Base-by-base conservation (phyloP, 495 filamentous ascomycete species). In the Mytilinidion resinicola region DNA sequence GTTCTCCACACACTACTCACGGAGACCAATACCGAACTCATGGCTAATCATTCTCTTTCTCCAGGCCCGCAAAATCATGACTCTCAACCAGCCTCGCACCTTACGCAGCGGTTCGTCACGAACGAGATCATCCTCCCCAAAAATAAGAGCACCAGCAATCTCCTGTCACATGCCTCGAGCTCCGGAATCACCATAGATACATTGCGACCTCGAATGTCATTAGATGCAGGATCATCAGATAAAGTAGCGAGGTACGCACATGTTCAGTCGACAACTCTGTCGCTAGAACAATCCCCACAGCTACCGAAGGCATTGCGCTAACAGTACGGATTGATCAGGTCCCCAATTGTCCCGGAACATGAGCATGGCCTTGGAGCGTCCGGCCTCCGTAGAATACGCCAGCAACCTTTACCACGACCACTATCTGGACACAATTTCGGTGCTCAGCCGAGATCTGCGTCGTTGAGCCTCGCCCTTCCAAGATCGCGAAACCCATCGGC, bases 351-450 rank as follows among this genome's bases (percentile, higher is more conserved):
- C 30, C 62, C 71, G 53, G 83, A 85, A 57, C 81, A 77, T 66
- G 83, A 86, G 55, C 78, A 81, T 76, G 80, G 81, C 65, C 70
- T 85, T 44, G 80, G 80, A 50, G 74, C 75, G 34, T 92, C 91
- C 52, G 93, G 93, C 56, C 80, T 98, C 65, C 84, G 91, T 69
- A 86, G 93, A 64, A 97, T 97, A 72, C 88, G 93, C 59, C 91
- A 96, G 69, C 86, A 88, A 65, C 87, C 85, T 61, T 21, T 55
- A 19, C 35, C 65, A 10, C 49, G 69, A 33, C 21, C 57, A 6
- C 46, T 56, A 14, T n/a, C 34, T 17, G 30, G 19, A 56, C 39
- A 15, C 61, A 38, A 35, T 44, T 25, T 80, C 78, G 49, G 76
- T 80, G 43, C 82, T 82, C 69, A 81, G 78, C 47, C 81, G 53